phyloP scores from a whole-genome alignment of 1,284 basidiomycete genomes.

The Trametes polyzona region DNA sequence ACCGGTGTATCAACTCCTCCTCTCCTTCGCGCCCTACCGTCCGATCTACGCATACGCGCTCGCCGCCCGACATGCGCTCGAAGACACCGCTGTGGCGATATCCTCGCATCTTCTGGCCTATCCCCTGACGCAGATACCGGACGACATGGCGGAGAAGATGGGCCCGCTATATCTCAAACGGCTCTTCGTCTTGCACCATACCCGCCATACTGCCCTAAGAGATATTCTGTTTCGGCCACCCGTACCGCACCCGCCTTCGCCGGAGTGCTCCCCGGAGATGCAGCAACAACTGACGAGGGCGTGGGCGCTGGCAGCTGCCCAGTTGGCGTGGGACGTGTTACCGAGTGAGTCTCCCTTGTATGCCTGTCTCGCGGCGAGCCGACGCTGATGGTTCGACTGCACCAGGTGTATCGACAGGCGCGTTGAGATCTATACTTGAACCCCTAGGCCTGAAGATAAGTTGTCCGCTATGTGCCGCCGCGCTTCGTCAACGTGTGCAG shows the following conservation, averaged over 20 bases:
- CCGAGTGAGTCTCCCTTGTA: conserved; percentile 31
- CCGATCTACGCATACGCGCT: conserved; percentile 42
- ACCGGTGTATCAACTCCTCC: conserved; percentile 35
- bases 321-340: conserved; percentile 40
- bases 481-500: conserved; percentile 63
- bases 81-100: conserved; percentile 41
- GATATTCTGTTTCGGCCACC: conserved; percentile 40
- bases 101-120: conserved; percentile 41
- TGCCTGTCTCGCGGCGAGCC: background rate
- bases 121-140: conserved; percentile 35
- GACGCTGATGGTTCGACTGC: background rate
- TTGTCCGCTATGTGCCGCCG: conserved; percentile 53
- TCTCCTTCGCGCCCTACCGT: conserved; percentile 34
- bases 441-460: conserved; percentile 31
- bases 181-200: conserved; percentile 43
- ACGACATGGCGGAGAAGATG: conserved; percentile 40
- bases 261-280: conserved; percentile 32
- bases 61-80: conserved; percentile 38
- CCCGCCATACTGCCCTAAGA: conserved; percentile 41
- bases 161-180: conserved; percentile 44
- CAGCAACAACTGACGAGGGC: conserved; percentile 36
- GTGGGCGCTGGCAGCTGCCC: conserved; percentile 41
- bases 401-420: conserved; percentile 32
- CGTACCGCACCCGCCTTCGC: conserved; percentile 32
- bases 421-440: conserved; percentile 31